phyloP scores from a whole-genome alignment of 2,329 filamentous ascomycete genomes.

The Talaromyces sp. region DNA sequence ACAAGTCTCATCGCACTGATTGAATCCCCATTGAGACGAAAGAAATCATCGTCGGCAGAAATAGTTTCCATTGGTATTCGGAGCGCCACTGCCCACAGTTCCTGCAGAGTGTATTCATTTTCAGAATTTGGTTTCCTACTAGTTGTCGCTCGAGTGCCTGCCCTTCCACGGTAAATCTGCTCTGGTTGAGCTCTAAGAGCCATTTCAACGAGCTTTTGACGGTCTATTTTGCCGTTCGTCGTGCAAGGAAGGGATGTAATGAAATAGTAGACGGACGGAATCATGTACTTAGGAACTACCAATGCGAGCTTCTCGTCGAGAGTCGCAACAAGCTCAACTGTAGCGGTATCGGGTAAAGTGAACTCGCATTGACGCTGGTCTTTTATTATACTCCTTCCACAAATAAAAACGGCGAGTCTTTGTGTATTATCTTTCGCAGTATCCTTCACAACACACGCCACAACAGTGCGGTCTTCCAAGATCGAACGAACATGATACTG shows the following conservation, averaged over 20 bases:
- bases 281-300: not conserved
- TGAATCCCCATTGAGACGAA: slow-evolving; percentile 21
- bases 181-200: not conserved
- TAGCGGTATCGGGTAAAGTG: not conserved
- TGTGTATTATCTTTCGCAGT: not conserved
- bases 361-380: not conserved
- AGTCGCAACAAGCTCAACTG: not conserved
- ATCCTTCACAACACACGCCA: not conserved
- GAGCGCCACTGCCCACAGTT: not conserved
- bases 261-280: slow-evolving; percentile 1
- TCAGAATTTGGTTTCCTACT: not conserved
- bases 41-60: slow-evolving; percentile 8
- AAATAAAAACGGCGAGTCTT: not conserved
- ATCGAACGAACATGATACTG: slow-evolving; percentile 1
- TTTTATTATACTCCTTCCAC: not conserved
- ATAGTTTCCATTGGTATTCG: not conserved
- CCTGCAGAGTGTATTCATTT: not conserved
- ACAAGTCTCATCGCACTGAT: slow-evolving; percentile 19
- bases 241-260: not conserved
- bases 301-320: not conserved
- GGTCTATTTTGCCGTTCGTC: slow-evolving; percentile 6
- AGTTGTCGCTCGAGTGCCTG: not conserved
- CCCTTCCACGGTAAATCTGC: not conserved
- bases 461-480: not conserved
- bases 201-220: not conserved